Conservation (phyloP, 345 rosid species). For the Sisymbrium altissimum region DNA sequence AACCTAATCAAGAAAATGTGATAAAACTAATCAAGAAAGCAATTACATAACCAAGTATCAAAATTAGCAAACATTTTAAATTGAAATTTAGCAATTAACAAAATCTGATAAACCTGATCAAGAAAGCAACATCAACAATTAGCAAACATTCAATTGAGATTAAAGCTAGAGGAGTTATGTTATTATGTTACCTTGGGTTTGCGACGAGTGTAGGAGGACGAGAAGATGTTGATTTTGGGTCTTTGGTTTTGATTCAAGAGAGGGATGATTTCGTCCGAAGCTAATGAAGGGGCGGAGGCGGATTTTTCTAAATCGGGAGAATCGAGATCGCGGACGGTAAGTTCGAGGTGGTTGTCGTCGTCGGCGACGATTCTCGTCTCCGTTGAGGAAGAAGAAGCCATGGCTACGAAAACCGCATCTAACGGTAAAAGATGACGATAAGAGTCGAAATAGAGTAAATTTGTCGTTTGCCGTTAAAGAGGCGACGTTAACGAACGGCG, state of each 20-base stretch:
- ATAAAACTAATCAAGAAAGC: neutral
- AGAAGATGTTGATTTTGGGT: constrained; percentile 81
- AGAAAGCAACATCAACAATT: neutral
- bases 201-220: constrained; percentile 60
- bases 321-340: constrained; percentile 47
- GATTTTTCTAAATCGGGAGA: constrained; percentile 30
- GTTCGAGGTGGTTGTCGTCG: constrained; percentile 55
- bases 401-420: constrained; percentile 28
- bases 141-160: neutral
- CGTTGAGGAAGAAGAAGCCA: constrained; percentile 35
- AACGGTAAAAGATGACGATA: constrained; percentile 19
- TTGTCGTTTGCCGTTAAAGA: constrained; percentile 23
- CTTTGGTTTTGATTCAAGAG: constrained; percentile 52
- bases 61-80: neutral
- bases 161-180: neutral
- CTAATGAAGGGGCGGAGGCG: constrained; percentile 8
- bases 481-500: constrained; percentile 17
- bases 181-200: constrained; percentile 55
- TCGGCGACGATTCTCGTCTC: constrained; percentile 30
- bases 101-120: too few relatives aligned
- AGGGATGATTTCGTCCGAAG: constrained; percentile 66
- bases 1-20: too few relatives aligned
- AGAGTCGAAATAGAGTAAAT: neutral
- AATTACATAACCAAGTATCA: too few relatives aligned
- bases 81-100: neutral